Base-by-base conservation (phyloP, 2,329 filamentous ascomycete species). In the Nigrograna mackinnonii region DNA sequence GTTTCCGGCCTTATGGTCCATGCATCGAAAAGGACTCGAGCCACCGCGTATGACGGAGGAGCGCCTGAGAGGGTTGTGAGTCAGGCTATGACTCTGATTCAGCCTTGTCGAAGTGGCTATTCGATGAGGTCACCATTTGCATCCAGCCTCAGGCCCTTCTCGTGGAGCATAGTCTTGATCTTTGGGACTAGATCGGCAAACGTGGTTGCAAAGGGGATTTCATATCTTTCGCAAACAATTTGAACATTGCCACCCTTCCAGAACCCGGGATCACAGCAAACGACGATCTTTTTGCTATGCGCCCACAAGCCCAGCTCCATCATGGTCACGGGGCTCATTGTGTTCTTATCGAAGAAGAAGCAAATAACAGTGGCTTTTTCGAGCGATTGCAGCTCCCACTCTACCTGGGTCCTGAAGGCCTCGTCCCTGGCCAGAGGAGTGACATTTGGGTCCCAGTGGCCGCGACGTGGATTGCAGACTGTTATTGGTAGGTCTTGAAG, bases 341-440 rank as follows among this genome's bases (percentile, higher is more conserved):
- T 82, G 3, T 49, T 64, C 1, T 72, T 67, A 34, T 79, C 74
- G 42, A 85, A 81, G 58, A 79, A 82, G 40, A 86, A 69, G 18
- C 78, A 76, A 5, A 85, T 66, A 4, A 85, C 54, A 50, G 77
- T 72, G 0, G 79, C 79, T 1, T 49, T 46, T 12, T 80, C 75
- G 49, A 82, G 76, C 61, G 73, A 79, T 13, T 76, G 69, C 2
- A 86, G 69, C 67, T 87, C 84, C 83, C 84, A 86, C 21, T 73
- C 63, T 0, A 82, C 73, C 58, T 87, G 84, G 28, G 75, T 63
- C 6, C 61, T 62, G 63, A 80, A 85, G 0, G 66, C 71, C 3
- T 50, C 47, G 43, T 75, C 47, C 22, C 46, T 50, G n/a, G 47
- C 50, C 11, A 46, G 75, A 39, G 83, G 77, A 12, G 49, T 64